Evolutionary conservation across 345 rosid species (phyloP).

Genomic region (Lagerstroemia speciosa): DNA sequence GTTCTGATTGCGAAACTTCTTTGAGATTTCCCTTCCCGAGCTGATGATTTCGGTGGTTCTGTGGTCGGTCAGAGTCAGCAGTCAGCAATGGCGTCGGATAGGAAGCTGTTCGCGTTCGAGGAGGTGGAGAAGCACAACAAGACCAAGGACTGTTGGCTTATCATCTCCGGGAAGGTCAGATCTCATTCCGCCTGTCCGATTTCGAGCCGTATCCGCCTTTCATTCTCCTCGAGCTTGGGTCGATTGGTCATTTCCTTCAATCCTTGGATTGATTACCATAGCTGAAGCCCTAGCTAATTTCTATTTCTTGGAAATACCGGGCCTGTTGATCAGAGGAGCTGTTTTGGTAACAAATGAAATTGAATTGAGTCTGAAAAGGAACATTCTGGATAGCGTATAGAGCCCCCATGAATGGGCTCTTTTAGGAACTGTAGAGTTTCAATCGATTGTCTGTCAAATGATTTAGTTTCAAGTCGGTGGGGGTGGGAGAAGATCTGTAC

Average conservation of each 20-base stretch:
- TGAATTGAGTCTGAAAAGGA: too few species aligned
- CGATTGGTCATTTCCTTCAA: slow-evolving; percentile 1
- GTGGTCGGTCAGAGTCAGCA: slow-evolving; percentile 8
- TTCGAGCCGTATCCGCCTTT: background rate
- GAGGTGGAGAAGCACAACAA: slow-evolving; percentile 75
- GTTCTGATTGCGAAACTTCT: background rate
- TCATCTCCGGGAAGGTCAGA: slow-evolving; percentile 83
- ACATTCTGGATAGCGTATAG: too few species aligned
- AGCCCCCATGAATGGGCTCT: too few species aligned
- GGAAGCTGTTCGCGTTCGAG: slow-evolving; percentile 50
- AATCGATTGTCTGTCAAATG: too few species aligned
- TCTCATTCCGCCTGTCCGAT: slow-evolving; percentile 5
- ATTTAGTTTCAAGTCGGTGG: too few species aligned
- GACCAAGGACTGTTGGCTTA: slow-evolving; percentile 88
- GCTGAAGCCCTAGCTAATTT: background rate
- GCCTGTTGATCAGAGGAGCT: background rate
- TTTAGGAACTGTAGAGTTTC: too few species aligned
- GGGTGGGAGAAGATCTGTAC: too few species aligned
- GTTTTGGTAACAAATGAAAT: background rate
- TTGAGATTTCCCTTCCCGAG: background rate
- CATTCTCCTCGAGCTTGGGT: background rate
- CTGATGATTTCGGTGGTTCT: background rate
- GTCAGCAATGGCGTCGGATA: slow-evolving; percentile 54
- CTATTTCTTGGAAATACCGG: background rate
- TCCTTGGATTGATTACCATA: background rate